Base-by-base conservation (phyloP, 2,329 filamentous ascomycete species). In the Arthroderma sp. region DNA sequence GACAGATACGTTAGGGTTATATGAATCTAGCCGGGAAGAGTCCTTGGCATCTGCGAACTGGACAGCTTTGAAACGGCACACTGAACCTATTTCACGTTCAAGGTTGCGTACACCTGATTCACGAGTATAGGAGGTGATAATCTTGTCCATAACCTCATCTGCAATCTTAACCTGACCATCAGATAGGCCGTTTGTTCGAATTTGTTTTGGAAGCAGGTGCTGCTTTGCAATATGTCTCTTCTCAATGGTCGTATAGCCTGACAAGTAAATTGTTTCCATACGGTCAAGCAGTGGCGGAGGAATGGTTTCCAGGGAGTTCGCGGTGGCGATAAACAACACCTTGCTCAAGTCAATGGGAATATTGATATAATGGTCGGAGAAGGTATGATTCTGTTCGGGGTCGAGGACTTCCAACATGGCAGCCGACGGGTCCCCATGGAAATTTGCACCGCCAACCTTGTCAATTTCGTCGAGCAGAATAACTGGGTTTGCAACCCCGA, bases 371-470 rank as follows among this genome's bases (percentile, higher is more conserved):
- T 98, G 93, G 68, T 98, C 93, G 31, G 85, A 88, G 73, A 98
- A 98, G 8, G 83, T 86, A 71, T 94, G 82, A 68, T 98, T 98
- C 74, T 98, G 93, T 71, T 98, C 93, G 0, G 93, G 93, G 67
- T 98, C 93, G 49, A 98, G 79, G 9, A 98, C 93, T 71, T 98
- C 93, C 13, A 98, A 83, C 91, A 98, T 96, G 7, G 93, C 93
- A 21, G 93, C 93, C 19, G 89, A 94, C 2, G 93, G 93, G 67
- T 98, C 93, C 41, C 93, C 93, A 64, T 98, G 91, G 70, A 93
- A 87, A 70, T 91, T 97, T 37, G 88, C 84, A 59, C 85, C 84
- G 61, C 91, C 90, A 61, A 98, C 81, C 78, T 98, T 98, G 77
- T 98, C 93, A 64, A 98, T 96, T 75, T 98, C 93, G 67, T 98